Percentiles rank a stretch among this genome's conserved stretches.
Conservation (phyloP, 352 stramenopile species). For the Globisporangium paddicum region DNA sequence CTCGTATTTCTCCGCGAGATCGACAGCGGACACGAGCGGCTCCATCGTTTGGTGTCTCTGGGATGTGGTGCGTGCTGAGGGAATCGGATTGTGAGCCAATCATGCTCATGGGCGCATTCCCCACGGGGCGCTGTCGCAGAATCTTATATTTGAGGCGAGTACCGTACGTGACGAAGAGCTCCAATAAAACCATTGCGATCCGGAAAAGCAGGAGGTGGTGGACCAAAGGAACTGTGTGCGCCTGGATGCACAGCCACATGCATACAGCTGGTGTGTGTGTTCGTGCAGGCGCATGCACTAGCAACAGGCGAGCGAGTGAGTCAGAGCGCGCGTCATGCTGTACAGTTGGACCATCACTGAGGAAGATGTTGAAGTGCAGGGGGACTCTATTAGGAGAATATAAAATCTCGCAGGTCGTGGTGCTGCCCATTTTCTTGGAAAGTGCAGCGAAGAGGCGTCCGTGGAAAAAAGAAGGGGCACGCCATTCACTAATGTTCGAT, state of each 20-base stretch:
- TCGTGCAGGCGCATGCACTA: not conserved
- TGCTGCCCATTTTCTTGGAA: not conserved
- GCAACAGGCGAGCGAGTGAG: not conserved
- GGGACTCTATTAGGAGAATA: not conserved
- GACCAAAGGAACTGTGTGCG: no score
- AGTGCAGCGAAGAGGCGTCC: not conserved
- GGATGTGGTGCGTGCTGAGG: not conserved
- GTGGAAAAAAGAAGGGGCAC: not conserved
- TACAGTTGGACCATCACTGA: not conserved
- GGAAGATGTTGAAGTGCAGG: not conserved
- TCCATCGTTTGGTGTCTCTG: not conserved
- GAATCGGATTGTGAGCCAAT: not conserved
- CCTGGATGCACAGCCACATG: not conserved
- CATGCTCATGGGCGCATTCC: no score
- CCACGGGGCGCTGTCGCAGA: not conserved
- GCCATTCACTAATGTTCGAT: not conserved
- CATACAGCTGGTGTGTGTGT: not conserved
- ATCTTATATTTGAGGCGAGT: not conserved
- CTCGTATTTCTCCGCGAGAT: slow-evolving; percentile 41
- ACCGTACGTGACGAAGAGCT: not conserved
- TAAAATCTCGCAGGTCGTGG: not conserved
- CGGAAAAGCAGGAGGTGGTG: not conserved
- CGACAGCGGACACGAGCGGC: slow-evolving; percentile 19
- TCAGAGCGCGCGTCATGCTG: not conserved
- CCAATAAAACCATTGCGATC: not conserved